Base-by-base conservation (phyloP, 2,329 filamentous ascomycete genomes). In the Grosmannia huntii region DNA sequence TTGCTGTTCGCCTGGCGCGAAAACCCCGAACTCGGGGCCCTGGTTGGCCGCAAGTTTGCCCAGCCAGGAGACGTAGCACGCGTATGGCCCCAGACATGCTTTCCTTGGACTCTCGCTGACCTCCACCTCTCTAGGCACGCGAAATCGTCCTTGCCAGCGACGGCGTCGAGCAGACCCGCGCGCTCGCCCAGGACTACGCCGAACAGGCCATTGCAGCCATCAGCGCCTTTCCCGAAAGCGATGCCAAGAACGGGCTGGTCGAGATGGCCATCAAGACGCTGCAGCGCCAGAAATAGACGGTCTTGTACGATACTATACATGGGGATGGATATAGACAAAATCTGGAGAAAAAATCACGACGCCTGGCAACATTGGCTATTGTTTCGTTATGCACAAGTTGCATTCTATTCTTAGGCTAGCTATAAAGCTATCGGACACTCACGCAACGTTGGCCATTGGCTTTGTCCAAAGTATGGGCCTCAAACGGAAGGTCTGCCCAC, bases 261-360 rank as follows among this genome's bases (percentile, higher is more conserved):
- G 90, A 96, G 67, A 96, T 97, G 89, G 95, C 90, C 64, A 81
- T 86, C 65, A 96, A 96, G 76, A 90, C 91, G 19, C 83, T 96
- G 76, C 86, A 90, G 73, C 81, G 92, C 67, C 81, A 90, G 70
- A 96, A 96, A 73, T 97, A 61, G 38, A 19, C 14, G 19, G 28
- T 14, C 36, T 19, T 55, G 53, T 55, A 56, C 41, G 44, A 52
- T 57, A 57, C 31, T 12, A 41, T 14, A n/a, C 25, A 56, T 36
- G 25, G 21, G 53, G 31, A 41, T 44, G 16, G 51, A 49, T 49
- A 36, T 53, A 53, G 27, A 52, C 50, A 52, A 52, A 33, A 52
- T 3, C 19, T 12, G 41, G 31, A 53, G 51, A 36, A 11, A 38
- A 36, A 12, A 38, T 25, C 7, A 25, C 23, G 31, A 28, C 21